Evolutionary conservation across 106 monocot genomes (phyloP).

Genomic region (Acanthochlamys bracteata): DNA sequence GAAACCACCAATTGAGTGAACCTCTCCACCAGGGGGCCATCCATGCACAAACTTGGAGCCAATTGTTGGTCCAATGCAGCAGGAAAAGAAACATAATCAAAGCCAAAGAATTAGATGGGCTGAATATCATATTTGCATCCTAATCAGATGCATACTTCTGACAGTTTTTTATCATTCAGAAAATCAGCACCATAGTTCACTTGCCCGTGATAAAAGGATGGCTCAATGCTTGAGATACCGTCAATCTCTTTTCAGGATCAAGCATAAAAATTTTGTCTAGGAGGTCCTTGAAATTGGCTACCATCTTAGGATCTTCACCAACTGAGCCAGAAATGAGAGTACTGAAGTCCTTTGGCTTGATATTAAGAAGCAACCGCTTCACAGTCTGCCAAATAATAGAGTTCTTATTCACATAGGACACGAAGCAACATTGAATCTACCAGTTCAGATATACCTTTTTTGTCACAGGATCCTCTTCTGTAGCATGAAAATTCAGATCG

Average conservation of each 20-base stretch:
- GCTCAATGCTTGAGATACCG: slow-evolving; percentile 88
- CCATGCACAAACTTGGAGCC: slow-evolving; percentile 20
- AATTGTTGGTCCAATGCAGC: slow-evolving; percentile 37
- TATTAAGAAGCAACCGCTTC: slow-evolving; percentile 66
- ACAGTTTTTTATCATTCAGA: slow-evolving; percentile 34
- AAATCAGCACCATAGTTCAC: slow-evolving; percentile 84
- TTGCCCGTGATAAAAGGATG: slow-evolving; percentile 99
- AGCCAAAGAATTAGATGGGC: slow-evolving; percentile 48
- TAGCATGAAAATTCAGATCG: slow-evolving; percentile 88
- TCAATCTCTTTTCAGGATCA: slow-evolving; percentile 97
- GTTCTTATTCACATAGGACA: neutral
- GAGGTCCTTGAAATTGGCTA: slow-evolving; percentile 86
- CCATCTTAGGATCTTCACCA: slow-evolving; percentile 82
- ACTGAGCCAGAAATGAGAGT: slow-evolving; percentile 56
- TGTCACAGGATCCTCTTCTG: slow-evolving; percentile 97
- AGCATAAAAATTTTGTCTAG: slow-evolving; percentile 87
- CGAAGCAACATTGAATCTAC: neutral
- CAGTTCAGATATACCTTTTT: slow-evolving; percentile 62
- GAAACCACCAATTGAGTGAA: slow-evolving; percentile 20
- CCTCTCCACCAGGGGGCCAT: slow-evolving; percentile 42
- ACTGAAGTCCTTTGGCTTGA: slow-evolving; percentile 85
- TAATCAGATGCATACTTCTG: slow-evolving; percentile 47
- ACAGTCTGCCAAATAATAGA: too few species aligned
- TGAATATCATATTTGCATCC: slow-evolving; percentile 30
- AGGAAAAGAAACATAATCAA: slow-evolving; percentile 45